Base-by-base conservation (phyloP, 1,139 yeast species). In the Candida anutae region DNA sequence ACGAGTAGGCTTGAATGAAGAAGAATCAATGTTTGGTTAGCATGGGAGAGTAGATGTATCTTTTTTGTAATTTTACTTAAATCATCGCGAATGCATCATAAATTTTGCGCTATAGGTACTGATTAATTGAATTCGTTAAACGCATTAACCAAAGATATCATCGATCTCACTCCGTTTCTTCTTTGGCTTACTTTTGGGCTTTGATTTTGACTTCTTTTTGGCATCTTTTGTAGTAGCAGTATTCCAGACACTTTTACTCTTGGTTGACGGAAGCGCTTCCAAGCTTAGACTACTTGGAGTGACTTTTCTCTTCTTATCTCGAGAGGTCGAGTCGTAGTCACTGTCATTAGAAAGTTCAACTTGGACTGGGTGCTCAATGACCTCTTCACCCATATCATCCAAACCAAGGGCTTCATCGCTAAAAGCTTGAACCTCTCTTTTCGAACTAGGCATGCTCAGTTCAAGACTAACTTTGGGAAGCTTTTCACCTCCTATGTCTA, bases 141-240 rank as follows among this genome's bases (percentile, higher is more conserved):
- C n/a, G n/a, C n/a, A n/a, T n/a, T n/a, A n/a, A 11, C 42, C 42
- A 28, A 45, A 43, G 5, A 43, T 43, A 15, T 39, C 46, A 28
- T 46, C 50, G 13, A 45, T 43, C 9, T 69, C 77, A 21, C 62
- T 61, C 35, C 55, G 65, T 36, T 58, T 65, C 45, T 61, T 65
- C 46, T 57, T 64, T 37, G 55, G 57, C 38, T 54, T 50, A 33
- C 47, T 42, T 27, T 43, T 40, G 6, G 31, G 22, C 19, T 17
- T 17, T 10, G 19, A 17, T 17, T 17, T 10, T 10, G 10, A 10
- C 10, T 17, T 6, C 19, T 8, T 6, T 10, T 17, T 17, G 10
- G 9, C 9, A 6, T 17, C 10, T 6, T 10, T 17, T 17, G 6
- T 6, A 17, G 19, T 6, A 17, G 6, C 10, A 6, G 19, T 10